Evolutionary conservation across 2,329 filamentous ascomycete genomes (phyloP).

Genomic region (Leptodontidium sp.): DNA sequence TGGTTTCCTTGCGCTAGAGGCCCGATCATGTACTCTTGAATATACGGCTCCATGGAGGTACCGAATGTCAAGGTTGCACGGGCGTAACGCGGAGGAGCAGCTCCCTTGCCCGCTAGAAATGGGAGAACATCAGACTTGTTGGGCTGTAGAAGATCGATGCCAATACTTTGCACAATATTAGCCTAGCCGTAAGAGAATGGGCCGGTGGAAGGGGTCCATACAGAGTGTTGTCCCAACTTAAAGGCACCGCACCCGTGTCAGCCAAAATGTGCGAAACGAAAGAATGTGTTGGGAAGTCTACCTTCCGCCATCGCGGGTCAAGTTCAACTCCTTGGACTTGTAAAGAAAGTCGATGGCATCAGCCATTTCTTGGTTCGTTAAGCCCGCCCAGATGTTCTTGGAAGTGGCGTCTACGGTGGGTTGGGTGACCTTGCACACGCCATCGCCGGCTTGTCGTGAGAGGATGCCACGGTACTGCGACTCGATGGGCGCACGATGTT

Average conservation of each 20-base stretch:
- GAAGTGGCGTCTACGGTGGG: not conserved
- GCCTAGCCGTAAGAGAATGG: not conserved
- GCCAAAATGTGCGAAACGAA: not conserved
- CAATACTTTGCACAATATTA: constrained; percentile 5
- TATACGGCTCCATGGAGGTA: constrained; percentile 16
- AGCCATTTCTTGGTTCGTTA: not conserved
- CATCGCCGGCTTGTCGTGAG: not conserved
- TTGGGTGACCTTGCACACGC: not conserved
- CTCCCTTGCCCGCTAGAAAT: constrained; percentile 25
- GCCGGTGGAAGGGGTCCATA: not conserved
- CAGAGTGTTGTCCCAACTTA: not conserved
- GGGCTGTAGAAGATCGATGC: constrained; percentile 27
- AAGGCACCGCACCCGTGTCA: not conserved
- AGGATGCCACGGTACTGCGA: not conserved
- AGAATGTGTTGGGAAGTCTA: not conserved
- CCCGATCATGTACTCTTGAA: constrained; percentile 26
- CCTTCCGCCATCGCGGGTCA: not conserved
- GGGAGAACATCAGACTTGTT: constrained; percentile 31
- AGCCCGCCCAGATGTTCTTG: not conserved
- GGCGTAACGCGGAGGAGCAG: constrained; percentile 25
- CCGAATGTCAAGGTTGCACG: constrained; percentile 26
- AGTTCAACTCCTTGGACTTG: constrained; percentile 1
- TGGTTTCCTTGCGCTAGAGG: constrained; percentile 24
- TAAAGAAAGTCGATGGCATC: not conserved
- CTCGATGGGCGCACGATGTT: not conserved